Conservation (phyloP, 495 filamentous ascomycete genomes). For the Penicillium cinerascens region DNA sequence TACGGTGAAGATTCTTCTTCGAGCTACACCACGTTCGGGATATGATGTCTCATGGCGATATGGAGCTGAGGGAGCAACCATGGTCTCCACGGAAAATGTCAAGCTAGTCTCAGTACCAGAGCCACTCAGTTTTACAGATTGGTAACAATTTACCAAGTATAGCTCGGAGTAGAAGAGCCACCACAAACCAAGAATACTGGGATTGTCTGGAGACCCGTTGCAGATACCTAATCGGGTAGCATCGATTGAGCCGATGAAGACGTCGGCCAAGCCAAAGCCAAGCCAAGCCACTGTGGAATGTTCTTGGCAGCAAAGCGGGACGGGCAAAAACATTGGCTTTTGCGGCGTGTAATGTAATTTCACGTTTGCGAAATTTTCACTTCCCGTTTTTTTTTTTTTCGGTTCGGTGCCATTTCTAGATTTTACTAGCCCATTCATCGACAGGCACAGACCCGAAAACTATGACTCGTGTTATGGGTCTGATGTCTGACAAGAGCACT, state of each 20-base stretch:
- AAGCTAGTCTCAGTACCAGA: neutral
- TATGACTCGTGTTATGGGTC: neutral
- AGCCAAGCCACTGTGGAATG: constrained; percentile 3
- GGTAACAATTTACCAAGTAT: neutral
- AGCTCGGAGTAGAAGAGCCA: neutral
- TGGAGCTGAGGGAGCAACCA: constrained; percentile 3
- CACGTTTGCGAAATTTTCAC: neutral
- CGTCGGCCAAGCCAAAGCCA: neutral
- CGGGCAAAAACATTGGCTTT: too few relatives aligned
- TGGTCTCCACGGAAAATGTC: neutral
- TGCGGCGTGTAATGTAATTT: too few relatives aligned
- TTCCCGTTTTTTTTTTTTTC: too few relatives aligned
- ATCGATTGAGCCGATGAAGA: constrained; percentile 19
- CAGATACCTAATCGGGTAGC: neutral
- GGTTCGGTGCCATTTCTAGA: too few relatives aligned
- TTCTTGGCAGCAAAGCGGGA: constrained; percentile 1
- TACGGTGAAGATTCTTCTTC: neutral
- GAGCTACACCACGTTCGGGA: neutral
- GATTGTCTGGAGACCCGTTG: neutral
- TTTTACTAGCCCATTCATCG: neutral
- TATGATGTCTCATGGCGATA: neutral
- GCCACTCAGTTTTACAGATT: neutral
- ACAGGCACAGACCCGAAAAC: neutral
- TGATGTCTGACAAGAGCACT: neutral
- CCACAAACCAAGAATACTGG: neutral